Base-by-base conservation (phyloP, 192 early-diverging fungal genomes). In the Backusella mclennaniae region DNA sequence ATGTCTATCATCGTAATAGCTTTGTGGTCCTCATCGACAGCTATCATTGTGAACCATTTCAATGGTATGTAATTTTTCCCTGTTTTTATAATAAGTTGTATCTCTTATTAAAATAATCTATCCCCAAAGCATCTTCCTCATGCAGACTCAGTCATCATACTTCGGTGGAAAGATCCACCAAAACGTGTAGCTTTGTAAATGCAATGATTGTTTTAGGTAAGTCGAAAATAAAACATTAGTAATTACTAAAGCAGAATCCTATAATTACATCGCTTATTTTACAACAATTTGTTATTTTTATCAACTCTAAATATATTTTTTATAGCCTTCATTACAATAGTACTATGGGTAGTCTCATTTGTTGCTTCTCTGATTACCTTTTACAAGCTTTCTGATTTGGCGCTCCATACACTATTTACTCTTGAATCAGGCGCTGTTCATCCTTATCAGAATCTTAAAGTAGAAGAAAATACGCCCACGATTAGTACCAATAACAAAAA, bases 161-260 rank as follows among this genome's bases (percentile, higher is more conserved):
- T 23, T 56, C n/a, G 21, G n/a, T 56, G 21, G 21, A 56, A 56
- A 69, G 8, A 69, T 38, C 67, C 2, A 69, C n/a, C 9, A 36
- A 69, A 36, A 35, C n/a, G 19, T 69, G 35, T 38, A 38, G 38
- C 14, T 38, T 69, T n/a, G 35, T 69, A 69, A 69, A 69, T 69
- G 35, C 67, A 69, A 69, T 35, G 33, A 38, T 69, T 35, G 36
- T 69, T 21, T n/a, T 69, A 69, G 67, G 67, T 69, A 69, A 69
- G n/a, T 35, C 35, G 8, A n/a, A 38, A 21, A 36, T 38, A 38
- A 35, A 69, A 36, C 19, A 35, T 36, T 38, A 69, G 17, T 36
- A 21, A 21, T 56, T 56, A 56, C 53, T 56, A 56, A n/a, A 56
- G 53, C n/a, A 56, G 21, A 21, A 21, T 9, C 8, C 21, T 56